A percentile compares a stretch with the other conserved stretches of the same genome.
Evolutionary conservation across 1,139 yeast species (phyloP).

Genomic region (Pichia inconspicua): DNA sequence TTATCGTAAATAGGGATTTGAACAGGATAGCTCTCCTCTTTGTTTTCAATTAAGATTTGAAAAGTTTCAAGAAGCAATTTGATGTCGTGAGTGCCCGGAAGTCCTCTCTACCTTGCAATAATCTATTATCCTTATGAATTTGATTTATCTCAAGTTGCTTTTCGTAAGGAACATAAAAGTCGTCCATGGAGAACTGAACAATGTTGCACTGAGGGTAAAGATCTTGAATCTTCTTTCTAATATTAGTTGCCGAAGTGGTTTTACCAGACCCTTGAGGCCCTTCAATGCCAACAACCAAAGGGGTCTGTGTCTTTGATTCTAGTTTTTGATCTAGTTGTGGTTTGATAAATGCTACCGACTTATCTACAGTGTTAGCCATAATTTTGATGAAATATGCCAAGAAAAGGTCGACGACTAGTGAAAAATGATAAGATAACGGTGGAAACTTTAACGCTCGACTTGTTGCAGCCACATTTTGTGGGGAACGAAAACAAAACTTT

Average conservation of each 20-base stretch:
- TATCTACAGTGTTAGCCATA: background rate
- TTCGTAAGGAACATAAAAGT: constrained; percentile 61
- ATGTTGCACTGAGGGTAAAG: constrained; percentile 37
- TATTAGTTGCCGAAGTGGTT: constrained; percentile 50
- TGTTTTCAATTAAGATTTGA: constrained; percentile 20
- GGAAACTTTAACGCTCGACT: too few relatives aligned
- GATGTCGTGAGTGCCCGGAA: constrained; percentile 92
- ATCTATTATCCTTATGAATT: constrained; percentile 37
- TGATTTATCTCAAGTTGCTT: constrained; percentile 46
- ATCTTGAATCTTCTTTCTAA: constrained; percentile 33
- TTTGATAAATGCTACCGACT: constrained; percentile 14
- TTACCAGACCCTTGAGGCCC: constrained; percentile 97
- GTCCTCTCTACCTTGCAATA: constrained; percentile 77
- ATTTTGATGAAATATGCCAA: background rate
- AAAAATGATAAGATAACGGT: background rate
- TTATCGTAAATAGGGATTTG: constrained; percentile 73
- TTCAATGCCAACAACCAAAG: constrained; percentile 52
- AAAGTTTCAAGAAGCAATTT: constrained; percentile 31
- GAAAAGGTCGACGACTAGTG: background rate
- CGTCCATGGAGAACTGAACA: constrained; percentile 73
- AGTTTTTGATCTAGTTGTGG: constrained; percentile 10
- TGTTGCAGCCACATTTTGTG: too few relatives aligned
- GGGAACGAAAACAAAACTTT: too few relatives aligned
- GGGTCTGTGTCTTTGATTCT: constrained; percentile 5
- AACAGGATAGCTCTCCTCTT: constrained; percentile 44